Evolutionary conservation across 2,329 filamentous ascomycete genomes (phyloP).

Genomic region (Sordariomycetes sp.): DNA sequence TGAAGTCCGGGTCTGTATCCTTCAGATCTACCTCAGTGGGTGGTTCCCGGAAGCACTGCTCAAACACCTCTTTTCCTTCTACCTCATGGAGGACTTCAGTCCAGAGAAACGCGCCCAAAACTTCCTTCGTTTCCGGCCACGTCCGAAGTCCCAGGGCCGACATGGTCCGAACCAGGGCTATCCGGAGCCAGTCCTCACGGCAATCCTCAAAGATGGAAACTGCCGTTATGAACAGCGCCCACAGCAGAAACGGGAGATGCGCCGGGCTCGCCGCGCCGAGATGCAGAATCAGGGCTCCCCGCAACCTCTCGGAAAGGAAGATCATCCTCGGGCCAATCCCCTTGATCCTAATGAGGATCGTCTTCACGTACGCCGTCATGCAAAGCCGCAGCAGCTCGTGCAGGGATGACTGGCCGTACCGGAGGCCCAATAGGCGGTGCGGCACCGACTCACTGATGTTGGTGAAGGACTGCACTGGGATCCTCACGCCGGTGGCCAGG

Average conservation of each 20-base stretch:
- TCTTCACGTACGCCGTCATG: conserved; percentile 15
- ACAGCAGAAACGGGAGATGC: not conserved
- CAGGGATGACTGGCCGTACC: conserved; percentile 7
- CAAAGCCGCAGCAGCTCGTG: conserved; percentile 9
- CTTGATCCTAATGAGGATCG: conserved; percentile 8
- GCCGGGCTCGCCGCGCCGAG: not conserved
- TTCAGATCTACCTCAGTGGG: no score
- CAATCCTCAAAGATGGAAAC: not conserved
- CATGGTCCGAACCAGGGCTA: not conserved
- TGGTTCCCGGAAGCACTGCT: not conserved
- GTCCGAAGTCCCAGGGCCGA: not conserved
- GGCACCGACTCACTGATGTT: conserved; percentile 12
- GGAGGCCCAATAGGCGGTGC: conserved; percentile 11
- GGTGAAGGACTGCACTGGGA: conserved; percentile 10
- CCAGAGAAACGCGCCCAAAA: not conserved
- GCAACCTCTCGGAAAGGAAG: not conserved
- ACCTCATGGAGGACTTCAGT: not conserved
- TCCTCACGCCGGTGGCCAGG: conserved; percentile 9
- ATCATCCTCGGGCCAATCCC: conserved; percentile 5
- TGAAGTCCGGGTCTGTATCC: no score
- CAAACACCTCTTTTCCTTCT: not conserved
- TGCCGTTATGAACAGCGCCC: not conserved
- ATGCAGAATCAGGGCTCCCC: not conserved
- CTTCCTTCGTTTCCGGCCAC: not conserved
- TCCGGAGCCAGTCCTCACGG: not conserved